Base-by-base conservation (phyloP, 192 early-diverging fungal genomes). In the Backusella mclennaniae region DNA sequence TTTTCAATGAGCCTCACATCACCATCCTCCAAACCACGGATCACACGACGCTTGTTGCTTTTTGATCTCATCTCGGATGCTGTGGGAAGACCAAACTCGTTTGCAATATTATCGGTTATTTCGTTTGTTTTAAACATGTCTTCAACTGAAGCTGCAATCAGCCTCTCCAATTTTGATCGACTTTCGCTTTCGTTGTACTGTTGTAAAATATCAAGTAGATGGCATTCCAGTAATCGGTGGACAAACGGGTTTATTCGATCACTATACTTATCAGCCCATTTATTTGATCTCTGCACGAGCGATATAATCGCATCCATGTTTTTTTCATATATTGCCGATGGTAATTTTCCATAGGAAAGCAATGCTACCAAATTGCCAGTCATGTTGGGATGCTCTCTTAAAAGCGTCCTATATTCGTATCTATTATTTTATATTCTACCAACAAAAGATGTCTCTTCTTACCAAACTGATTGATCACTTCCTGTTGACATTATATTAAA, bases 1-100 rank as follows among this genome's bases (percentile, higher is more conserved):
- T 75, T 77, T 21, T 74, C 76, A 56, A 82, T 77, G 21, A 77
- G 36, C 63, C 80, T 69, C 15, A 82, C 59, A 35, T 82, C 80
- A 14, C 80, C 80, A 41, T 82, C 80, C 53, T 82, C 80, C 15
- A 66, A 21, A 0, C 80, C 76, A 26, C 68, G 76, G 5, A 82
- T 53, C 0, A 82, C 66, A 26, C 80, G 71, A 23, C 80, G 76
- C 33, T 75, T 77, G 73, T 71, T 82, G 15, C 67, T 73, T 6
- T 63, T 73, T 26, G 70, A 71, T 19, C 52, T 71, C 5, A 74
- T 52, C 23, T 73, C 38, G 14, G 26, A 12, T 11, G 70, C 26
- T 23, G 59, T 70, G 6, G 42, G 35, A 9, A 82, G 49, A 0
- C 80, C 80, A 71, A 82, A 82, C 6, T 67, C 9, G 26, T 46